phyloP scores from a whole-genome alignment of 495 filamentous ascomycete species.

The Achaetomiella virescens region DNA sequence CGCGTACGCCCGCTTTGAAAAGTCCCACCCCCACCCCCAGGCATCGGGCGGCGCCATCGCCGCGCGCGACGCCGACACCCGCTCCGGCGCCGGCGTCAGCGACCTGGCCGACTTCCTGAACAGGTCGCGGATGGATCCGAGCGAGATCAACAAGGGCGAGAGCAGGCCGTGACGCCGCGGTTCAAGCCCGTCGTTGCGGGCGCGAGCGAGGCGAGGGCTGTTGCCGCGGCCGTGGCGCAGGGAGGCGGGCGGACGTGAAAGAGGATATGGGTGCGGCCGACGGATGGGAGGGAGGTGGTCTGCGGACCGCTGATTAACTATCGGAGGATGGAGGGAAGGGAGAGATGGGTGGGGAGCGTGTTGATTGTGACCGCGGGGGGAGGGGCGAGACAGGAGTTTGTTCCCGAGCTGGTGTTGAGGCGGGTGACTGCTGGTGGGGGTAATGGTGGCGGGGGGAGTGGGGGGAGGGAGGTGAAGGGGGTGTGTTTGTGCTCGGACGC shows the following conservation, averaged over 20 bases:
- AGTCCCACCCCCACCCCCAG: slow-evolving; percentile 18
- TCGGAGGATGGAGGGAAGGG: slow-evolving; percentile 64
- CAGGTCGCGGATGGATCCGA: slow-evolving; percentile 37
- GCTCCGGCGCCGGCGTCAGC: slow-evolving; percentile 29
- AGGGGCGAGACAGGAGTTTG: slow-evolving; percentile 34
- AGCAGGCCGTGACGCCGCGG: slow-evolving; percentile 22
- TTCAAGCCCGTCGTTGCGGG: slow-evolving; percentile 40
- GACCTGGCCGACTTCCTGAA: slow-evolving; percentile 49
- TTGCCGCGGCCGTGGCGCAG: neutral
- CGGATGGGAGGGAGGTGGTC: slow-evolving; percentile 54
- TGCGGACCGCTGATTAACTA: slow-evolving; percentile 84
- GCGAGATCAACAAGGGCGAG: slow-evolving; percentile 5
- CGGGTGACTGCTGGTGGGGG: slow-evolving; percentile 23
- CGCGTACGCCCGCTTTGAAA: slow-evolving; percentile 31
- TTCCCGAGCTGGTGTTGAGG: slow-evolving; percentile 29
- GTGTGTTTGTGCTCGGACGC: slow-evolving; percentile 74
- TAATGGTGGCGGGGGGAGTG: neutral
- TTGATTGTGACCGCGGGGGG: slow-evolving; percentile 70
- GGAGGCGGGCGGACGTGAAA: neutral
- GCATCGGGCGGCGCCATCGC: slow-evolving; percentile 20
- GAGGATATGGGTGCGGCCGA: slow-evolving; percentile 3
- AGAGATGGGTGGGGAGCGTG: slow-evolving; percentile 74
- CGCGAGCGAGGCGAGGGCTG: slow-evolving; percentile 26
- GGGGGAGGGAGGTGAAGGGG: slow-evolving; percentile 29
- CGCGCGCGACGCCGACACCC: slow-evolving; percentile 34